Percentiles rank a stretch among this genome's conserved stretches.
Conservation (phyloP, 306 rosid species). For the Biancaea sappan region DNA sequence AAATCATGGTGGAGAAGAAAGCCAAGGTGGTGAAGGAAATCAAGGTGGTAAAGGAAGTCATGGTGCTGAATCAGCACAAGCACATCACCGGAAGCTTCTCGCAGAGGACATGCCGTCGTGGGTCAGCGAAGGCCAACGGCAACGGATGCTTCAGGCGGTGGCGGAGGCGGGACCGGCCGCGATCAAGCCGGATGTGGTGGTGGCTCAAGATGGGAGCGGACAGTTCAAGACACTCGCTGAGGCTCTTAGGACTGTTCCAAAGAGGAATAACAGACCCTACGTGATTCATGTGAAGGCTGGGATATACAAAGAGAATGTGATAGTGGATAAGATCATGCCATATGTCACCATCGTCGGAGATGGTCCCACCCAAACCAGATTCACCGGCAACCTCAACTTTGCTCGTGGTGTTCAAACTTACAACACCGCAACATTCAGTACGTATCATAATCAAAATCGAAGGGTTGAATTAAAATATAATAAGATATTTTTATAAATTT, state of each 20-base stretch:
- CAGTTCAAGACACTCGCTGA: conserved; percentile 58
- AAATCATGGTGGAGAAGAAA: too few relatives aligned
- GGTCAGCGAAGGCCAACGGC: conserved; percentile 25
- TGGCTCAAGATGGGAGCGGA: conserved; percentile 74
- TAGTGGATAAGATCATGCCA: conserved; percentile 35
- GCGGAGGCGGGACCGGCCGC: not conserved
- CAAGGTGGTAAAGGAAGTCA: too few relatives aligned
- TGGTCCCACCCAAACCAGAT: conserved; percentile 72
- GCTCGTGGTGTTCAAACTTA: conserved; percentile 58
- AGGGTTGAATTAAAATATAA: too few relatives aligned
- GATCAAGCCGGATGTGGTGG: conserved; percentile 54
- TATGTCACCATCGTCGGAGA: conserved; percentile 68
- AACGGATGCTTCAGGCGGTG: conserved; percentile 28
- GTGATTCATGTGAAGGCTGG: conserved; percentile 80
- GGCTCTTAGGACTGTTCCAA: conserved; percentile 55
- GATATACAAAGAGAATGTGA: conserved; percentile 51
- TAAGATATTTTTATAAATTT: too few relatives aligned
- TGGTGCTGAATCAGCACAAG: too few relatives aligned
- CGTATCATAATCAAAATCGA: conserved; percentile 1
- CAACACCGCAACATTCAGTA: conserved; percentile 68
- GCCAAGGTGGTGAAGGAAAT: too few relatives aligned
- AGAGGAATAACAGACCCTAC: conserved; percentile 45
- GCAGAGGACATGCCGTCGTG: conserved; percentile 47
- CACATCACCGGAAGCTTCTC: conserved; percentile 46
- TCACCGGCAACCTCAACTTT: conserved; percentile 57